phyloP scores from a whole-genome alignment of 768 basidiomycete genomes.

The Lentinula aciculospora region DNA sequence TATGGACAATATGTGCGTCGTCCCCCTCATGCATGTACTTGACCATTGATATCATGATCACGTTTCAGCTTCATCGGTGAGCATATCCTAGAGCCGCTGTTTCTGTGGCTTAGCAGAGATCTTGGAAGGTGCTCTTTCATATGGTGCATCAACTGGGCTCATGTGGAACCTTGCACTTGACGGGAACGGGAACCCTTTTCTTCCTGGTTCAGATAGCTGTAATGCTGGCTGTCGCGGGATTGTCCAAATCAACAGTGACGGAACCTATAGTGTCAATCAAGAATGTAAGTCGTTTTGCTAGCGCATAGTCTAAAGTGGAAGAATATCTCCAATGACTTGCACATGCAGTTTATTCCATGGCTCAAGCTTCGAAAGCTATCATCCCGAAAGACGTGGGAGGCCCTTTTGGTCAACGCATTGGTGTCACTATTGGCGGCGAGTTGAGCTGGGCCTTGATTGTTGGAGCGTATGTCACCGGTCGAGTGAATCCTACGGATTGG shows the following conservation, averaged over 20 bases:
- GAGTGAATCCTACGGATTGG: slow-evolving; percentile 51
- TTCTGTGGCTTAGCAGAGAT: background rate
- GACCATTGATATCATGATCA: background rate
- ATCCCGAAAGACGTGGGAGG: slow-evolving; percentile 64
- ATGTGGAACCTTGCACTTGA: slow-evolving; percentile 79
- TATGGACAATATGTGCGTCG: slow-evolving; percentile 55
- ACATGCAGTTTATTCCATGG: slow-evolving; percentile 55
- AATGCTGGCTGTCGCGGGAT: slow-evolving; percentile 61
- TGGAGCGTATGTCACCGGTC: slow-evolving; percentile 56
- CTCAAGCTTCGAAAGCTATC: slow-evolving; percentile 69
- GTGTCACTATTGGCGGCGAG: slow-evolving; percentile 52
- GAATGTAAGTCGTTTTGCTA: slow-evolving; percentile 46
- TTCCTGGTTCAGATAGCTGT: slow-evolving; percentile 48
- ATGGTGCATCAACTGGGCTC: slow-evolving; percentile 37
- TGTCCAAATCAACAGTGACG: slow-evolving; percentile 60
- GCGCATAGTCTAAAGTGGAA: background rate
- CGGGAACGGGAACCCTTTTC: slow-evolving; percentile 49
- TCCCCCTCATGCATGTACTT: background rate
- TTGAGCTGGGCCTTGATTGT: slow-evolving; percentile 58
- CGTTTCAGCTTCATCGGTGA: slow-evolving; percentile 17
- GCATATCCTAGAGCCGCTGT: background rate
- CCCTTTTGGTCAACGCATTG: slow-evolving; percentile 64
- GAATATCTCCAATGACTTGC: background rate
- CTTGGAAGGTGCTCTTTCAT: slow-evolving; percentile 14
- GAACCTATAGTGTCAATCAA: slow-evolving; percentile 62